Base-by-base conservation (phyloP, 1,284 basidiomycete genomes). In the Wolfiporia cocos region DNA sequence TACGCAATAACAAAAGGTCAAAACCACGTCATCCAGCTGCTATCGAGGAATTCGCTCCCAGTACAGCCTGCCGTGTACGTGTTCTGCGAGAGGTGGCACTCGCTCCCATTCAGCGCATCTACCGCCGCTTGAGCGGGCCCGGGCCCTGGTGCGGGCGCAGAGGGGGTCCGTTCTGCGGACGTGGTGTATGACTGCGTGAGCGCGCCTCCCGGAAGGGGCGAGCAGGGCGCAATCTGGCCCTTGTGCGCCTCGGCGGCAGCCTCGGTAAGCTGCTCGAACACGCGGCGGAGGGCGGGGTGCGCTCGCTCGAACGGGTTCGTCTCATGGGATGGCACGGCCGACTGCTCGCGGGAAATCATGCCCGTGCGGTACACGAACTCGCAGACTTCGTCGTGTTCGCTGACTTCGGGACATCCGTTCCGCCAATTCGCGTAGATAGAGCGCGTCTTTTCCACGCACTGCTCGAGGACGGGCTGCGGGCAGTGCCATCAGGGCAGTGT, bases 11-110 rank as follows among this genome's bases (percentile, higher is more conserved):
- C n/a, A n/a, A n/a, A n/a, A n/a, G n/a, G n/a, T n/a, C n/a, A 62
- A 39, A 57, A 52, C 58, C 58, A 62, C 42, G 52, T 56, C 59
- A 62, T 60, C 57, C 58, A 62, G 33, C 49, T 47, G 42, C 52
- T 56, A 29, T 60, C 59, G 37, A 49, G 50, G 39, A 58, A 59
- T 38, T 58, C 58, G 21, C 51, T 37, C 26, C 51, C 53, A 19
- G 58, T 43, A 44, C 47, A 48, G 42, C 49, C 49, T 28, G 51
- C 39, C 40, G 46, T 48, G 39, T 47, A 46, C 38, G 34, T 45
- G 19, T 38, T 38, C 41, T 36, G 38, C 17, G 32, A 38, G 19
- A 39, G 34, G 15, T 43, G 22, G 14, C 34, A 18, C 22, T 29
- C 38, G 39, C 10, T 14, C 33, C 33, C 14, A 15, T 34, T n/a